Evolutionary conservation across 495 filamentous ascomycete genomes (phyloP).

Genomic region (Penicillium waksmanii): DNA sequence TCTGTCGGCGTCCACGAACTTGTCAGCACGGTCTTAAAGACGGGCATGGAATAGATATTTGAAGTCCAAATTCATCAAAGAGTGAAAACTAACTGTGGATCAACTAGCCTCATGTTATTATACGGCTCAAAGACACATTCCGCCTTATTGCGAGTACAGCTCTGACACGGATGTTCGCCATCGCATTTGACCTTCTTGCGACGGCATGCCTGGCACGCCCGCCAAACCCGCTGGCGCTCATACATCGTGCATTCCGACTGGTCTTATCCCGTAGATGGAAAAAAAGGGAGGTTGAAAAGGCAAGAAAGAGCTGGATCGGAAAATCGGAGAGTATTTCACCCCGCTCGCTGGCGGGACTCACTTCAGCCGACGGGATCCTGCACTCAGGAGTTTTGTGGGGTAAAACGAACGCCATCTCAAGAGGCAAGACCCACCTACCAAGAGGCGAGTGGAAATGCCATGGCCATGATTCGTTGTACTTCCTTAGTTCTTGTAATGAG

Average conservation of each 20-base stretch:
- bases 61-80: background rate
- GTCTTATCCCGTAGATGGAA: background rate
- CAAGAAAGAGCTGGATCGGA: background rate
- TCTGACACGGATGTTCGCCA: constrained; percentile 26
- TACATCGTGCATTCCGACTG: constrained; percentile 12
- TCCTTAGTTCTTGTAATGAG: background rate
- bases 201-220: constrained; percentile 34
- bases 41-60: too few species aligned
- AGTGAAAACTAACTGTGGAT: constrained; percentile 17
- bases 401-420: constrained; percentile 3
- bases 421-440: background rate
- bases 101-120: constrained; percentile 18
- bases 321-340: constrained; percentile 1
- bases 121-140: constrained; percentile 19
- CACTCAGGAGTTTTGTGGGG: background rate
- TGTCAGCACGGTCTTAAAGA: background rate
- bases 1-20: background rate
- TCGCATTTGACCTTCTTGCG: constrained; percentile 27
- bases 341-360: background rate
- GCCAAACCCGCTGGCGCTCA: constrained; percentile 35
- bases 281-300: background rate
- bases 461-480: background rate
- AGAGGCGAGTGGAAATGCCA: background rate
- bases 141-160: constrained; percentile 17
- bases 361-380: background rate